These are phyloP conservation scores for Vachellia pachyceras DNA, from an alignment of 306 rosid genomes.

Conservation along the genomic window DNA sequence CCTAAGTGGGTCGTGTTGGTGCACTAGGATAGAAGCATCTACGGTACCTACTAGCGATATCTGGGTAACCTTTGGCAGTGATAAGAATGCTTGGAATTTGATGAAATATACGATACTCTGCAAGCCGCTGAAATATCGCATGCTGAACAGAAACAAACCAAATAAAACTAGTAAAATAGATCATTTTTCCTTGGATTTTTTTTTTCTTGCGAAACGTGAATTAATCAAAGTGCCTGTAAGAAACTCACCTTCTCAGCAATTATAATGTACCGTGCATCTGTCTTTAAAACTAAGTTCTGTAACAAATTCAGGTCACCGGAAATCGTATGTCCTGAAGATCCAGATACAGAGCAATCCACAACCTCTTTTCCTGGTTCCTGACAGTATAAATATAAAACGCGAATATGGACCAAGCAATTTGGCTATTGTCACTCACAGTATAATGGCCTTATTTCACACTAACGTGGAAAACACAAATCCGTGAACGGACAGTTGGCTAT, in stretches of 20 bases:
- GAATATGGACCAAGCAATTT: slow-evolving; percentile 15
- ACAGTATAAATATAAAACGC: not conserved
- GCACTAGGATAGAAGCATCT: slow-evolving; percentile 5
- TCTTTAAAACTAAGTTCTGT: slow-evolving; percentile 52
- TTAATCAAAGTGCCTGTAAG: slow-evolving; percentile 18
- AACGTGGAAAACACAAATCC: not conserved
- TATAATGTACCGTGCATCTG: slow-evolving; percentile 87
- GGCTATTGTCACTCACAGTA: not conserved
- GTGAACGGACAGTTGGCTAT: slow-evolving; percentile 10
- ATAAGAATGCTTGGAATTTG: slow-evolving; percentile 90
- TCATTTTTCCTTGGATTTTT: not conserved
- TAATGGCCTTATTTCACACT: not conserved
- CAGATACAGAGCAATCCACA: slow-evolving; percentile 78
- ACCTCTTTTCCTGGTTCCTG: slow-evolving; percentile 80
- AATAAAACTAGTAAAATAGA: slow-evolving; percentile 13
- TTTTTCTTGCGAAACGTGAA: slow-evolving; percentile 27
- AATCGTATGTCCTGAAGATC: slow-evolving; percentile 78
- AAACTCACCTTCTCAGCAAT: slow-evolving; percentile 80
- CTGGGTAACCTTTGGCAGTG: slow-evolving; percentile 97
- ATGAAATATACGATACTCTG: slow-evolving; percentile 76
- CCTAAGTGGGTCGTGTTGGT: not conserved
- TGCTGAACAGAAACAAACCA: slow-evolving; percentile 58
- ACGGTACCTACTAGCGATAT: slow-evolving; percentile 81
- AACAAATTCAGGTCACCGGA: slow-evolving; percentile 77
- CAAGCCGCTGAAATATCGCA: slow-evolving; percentile 82